Conservation (phyloP, 768 basidiomycete genomes). For the Trametes gibbosa region DNA sequence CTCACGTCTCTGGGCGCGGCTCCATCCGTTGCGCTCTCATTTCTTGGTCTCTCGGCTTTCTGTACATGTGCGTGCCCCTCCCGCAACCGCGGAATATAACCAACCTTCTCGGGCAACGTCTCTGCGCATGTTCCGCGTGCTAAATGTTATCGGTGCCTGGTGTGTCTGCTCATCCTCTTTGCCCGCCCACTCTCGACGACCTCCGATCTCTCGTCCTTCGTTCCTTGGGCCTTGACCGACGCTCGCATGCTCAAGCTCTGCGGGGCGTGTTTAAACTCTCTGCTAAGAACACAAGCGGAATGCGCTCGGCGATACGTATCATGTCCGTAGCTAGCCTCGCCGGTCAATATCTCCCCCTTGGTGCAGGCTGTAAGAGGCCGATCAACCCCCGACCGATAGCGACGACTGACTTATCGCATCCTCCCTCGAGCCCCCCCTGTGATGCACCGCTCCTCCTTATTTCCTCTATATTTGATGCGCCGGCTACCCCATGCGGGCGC, state of each 20-base stretch:
- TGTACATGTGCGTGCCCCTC: not conserved
- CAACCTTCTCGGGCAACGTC: not conserved
- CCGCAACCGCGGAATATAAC: not conserved
- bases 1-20: not conserved
- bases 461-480: not conserved
- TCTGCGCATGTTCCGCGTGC: not conserved
- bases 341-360: too few relatives aligned
- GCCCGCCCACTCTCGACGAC: too few relatives aligned
- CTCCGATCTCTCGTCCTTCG: too few relatives aligned
- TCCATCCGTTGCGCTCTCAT: not conserved
- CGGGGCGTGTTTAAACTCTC: too few relatives aligned
- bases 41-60: slow-evolving; percentile 5
- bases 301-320: too few relatives aligned
- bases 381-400: not conserved
- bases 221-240: too few relatives aligned
- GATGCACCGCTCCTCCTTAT: not conserved
- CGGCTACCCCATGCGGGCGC: not conserved
- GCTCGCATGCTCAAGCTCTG: too few relatives aligned
- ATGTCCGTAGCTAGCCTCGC: not conserved
- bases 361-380: not conserved
- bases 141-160: not conserved
- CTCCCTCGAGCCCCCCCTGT: not conserved
- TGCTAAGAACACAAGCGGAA: too few relatives aligned
- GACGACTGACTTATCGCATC: not conserved
- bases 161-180: not conserved